Conservation (phyloP, 805 yeast genomes). For the Kuraishia molischiana region DNA sequence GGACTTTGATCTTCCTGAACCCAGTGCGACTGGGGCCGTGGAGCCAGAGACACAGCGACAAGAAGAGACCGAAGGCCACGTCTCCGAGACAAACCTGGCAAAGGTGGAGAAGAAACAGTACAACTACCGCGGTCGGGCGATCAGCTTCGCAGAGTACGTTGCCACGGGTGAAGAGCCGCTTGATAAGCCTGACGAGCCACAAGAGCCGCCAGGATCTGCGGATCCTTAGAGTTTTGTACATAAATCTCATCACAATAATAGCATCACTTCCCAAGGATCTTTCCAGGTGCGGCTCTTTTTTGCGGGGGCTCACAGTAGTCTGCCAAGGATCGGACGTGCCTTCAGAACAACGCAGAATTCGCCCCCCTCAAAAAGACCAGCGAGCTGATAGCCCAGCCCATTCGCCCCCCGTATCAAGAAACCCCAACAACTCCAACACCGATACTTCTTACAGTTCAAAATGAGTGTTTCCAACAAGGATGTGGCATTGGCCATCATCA, state of each 20-base stretch:
- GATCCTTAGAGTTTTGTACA: too few species aligned
- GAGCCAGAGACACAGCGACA: constrained; percentile 1
- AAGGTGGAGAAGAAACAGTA: not conserved
- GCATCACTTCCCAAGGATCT: not conserved
- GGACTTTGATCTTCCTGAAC: constrained; percentile 5
- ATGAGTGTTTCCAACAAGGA: constrained; percentile 50
- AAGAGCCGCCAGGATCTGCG: too few species aligned
- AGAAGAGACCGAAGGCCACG: constrained; percentile 1
- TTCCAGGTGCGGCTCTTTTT: too few species aligned
- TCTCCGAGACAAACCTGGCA: constrained; percentile 1
- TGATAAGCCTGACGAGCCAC: too few species aligned
- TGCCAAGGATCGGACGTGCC: too few species aligned
- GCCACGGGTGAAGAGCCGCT: constrained; percentile 4
- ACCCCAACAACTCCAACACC: not conserved
- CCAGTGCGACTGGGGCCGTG: not conserved
- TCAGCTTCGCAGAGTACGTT: constrained; percentile 18
- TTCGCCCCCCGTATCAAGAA: not conserved
- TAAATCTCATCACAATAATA: too few species aligned
- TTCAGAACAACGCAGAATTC: too few species aligned
- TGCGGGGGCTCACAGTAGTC: too few species aligned
- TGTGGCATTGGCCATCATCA: constrained; percentile 63
- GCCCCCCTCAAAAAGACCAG: not conserved
- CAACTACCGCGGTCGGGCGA: constrained; percentile 6
- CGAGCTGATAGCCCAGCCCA: not conserved
- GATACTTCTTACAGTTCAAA: not conserved